These are phyloP conservation scores for Boletus patriciae DNA, from an alignment of 768 basidiomycete species.

Conservation along the genomic window DNA sequence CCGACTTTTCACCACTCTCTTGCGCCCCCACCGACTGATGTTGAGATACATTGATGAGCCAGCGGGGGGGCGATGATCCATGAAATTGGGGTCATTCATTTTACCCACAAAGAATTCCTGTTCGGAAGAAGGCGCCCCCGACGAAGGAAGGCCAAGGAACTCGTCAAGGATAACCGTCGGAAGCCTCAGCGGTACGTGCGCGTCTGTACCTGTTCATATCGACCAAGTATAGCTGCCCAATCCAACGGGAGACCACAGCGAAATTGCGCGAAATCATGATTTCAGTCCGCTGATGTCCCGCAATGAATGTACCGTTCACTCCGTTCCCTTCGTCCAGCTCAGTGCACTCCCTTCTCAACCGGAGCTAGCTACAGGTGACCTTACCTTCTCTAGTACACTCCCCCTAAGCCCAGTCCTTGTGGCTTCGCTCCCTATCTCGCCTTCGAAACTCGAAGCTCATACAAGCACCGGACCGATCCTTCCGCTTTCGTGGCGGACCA, in stretches of 20 bases:
- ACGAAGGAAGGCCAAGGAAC: slow-evolving; percentile 1
- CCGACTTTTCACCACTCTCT: not conserved
- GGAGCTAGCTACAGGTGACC: slow-evolving; percentile 9
- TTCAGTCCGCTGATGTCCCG: slow-evolving; percentile 57
- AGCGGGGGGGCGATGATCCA: not conserved
- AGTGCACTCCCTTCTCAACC: slow-evolving; percentile 36
- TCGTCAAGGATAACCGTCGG: slow-evolving; percentile 9
- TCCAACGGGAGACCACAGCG: slow-evolving; percentile 34
- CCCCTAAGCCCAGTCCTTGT: not conserved
- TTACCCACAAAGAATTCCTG: not conserved
- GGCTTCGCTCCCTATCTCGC: slow-evolving; percentile 29
- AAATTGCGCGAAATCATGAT: slow-evolving; percentile 22
- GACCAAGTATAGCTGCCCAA: not conserved
- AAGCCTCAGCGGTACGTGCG: slow-evolving; percentile 24
- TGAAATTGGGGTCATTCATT: not conserved
- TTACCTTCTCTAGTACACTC: not conserved
- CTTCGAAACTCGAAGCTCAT: slow-evolving; percentile 23
- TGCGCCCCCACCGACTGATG: not conserved
- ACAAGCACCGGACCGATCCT: slow-evolving; percentile 44
- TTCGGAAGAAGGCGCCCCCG: not conserved
- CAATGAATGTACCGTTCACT: slow-evolving; percentile 54
- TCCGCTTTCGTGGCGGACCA: slow-evolving; percentile 31
- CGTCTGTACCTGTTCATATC: slow-evolving; percentile 45
- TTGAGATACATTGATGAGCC: not conserved
- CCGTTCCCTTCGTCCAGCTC: slow-evolving; percentile 44